phyloP scores from a whole-genome alignment of 768 basidiomycete species.

The Boletus pseudopeckii region DNA sequence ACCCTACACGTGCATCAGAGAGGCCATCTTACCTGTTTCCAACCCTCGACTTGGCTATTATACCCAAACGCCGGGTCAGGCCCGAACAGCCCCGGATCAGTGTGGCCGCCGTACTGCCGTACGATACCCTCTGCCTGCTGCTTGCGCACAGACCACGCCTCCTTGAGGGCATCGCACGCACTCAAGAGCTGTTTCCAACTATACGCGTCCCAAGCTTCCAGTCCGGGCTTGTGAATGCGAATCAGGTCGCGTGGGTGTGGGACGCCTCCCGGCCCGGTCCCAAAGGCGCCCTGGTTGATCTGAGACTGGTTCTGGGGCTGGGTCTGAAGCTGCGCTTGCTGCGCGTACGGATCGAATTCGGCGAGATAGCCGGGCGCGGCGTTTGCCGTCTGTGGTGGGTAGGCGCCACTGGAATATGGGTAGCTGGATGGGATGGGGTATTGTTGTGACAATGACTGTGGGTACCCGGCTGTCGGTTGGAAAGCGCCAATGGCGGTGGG shows the following conservation, averaged over 20 bases:
- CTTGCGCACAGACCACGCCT: constrained; percentile 61
- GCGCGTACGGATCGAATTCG: constrained; percentile 42
- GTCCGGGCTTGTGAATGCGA: constrained; percentile 57
- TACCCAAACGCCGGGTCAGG: constrained; percentile 39
- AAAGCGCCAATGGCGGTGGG: constrained; percentile 31
- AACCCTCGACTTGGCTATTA: constrained; percentile 49
- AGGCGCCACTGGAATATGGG: constrained; percentile 30
- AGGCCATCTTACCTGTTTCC: constrained; percentile 50
- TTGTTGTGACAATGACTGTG: constrained; percentile 41
- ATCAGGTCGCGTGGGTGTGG: constrained; percentile 69
- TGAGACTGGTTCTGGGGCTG: not conserved
- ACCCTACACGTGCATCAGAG: not conserved
- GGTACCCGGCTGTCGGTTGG: constrained; percentile 55
- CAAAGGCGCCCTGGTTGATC: not conserved
- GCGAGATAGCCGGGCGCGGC: constrained; percentile 27
- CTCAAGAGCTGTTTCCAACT: constrained; percentile 69
- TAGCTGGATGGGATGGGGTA: constrained; percentile 20
- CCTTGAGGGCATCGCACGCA: constrained; percentile 61
- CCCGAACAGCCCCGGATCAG: constrained; percentile 31
- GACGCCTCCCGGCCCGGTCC: constrained; percentile 29
- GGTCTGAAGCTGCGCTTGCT: not conserved
- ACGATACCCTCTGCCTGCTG: constrained; percentile 48
- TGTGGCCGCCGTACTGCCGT: constrained; percentile 42
- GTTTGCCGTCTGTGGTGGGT: constrained; percentile 19
- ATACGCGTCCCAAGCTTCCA: constrained; percentile 69